phyloP scores from a whole-genome alignment of 2,329 filamentous ascomycete genomes.

The Colletotrichum higginsianum region DNA sequence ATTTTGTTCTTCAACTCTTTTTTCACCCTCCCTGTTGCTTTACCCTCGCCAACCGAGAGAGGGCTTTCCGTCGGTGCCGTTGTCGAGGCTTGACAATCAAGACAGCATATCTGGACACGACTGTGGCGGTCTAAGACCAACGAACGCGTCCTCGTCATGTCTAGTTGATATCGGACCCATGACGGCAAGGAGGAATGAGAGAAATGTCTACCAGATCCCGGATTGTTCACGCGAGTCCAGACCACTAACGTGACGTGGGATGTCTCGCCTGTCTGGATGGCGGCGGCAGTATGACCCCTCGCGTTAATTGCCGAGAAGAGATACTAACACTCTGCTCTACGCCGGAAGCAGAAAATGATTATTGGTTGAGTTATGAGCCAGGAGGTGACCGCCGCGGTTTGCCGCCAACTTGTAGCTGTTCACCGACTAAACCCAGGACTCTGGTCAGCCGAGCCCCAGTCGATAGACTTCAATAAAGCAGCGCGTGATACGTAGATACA shows the following conservation, averaged over 20 bases:
- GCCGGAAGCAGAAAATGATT: not conserved
- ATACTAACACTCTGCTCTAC: too few species aligned
- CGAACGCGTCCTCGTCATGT: not conserved
- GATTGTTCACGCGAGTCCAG: not conserved
- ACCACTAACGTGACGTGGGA: not conserved
- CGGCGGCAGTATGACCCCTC: not conserved
- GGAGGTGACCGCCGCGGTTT: constrained; percentile 17
- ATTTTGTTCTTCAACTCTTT: not conserved
- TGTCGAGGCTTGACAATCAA: not conserved
- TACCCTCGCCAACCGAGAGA: not conserved
- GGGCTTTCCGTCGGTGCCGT: not conserved
- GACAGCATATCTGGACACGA: not conserved
- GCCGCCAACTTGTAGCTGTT: not conserved
- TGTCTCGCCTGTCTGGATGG: not conserved
- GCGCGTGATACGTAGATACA: not conserved
- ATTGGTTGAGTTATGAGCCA: not conserved
- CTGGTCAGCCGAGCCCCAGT: constrained; percentile 8
- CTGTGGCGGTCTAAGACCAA: constrained; percentile 5
- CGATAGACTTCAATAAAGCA: constrained; percentile 26
- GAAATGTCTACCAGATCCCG: not conserved
- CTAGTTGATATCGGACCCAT: not conserved
- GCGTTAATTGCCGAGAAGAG: not conserved
- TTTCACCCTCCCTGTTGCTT: too few species aligned
- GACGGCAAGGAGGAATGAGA: not conserved
- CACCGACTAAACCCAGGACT: not conserved